Evolutionary conservation across 208 protist genomes (phyloP).

Genomic region (Borovskyia barvae): DNA sequence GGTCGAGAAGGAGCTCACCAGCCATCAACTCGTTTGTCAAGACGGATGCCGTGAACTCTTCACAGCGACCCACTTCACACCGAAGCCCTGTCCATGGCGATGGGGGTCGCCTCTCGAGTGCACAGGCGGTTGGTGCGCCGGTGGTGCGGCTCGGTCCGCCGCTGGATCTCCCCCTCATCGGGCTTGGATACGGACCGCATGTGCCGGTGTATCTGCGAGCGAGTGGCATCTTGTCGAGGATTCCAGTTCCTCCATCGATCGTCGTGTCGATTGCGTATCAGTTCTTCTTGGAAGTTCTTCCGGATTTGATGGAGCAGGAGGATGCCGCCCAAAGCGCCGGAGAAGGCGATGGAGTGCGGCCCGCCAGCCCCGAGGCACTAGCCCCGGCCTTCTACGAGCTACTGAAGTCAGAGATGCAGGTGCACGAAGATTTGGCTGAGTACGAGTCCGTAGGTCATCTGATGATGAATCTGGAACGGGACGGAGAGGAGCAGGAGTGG

Average conservation of each 20-base stretch:
- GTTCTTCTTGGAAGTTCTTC: slow-evolving; percentile 68
- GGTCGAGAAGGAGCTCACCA: too few relatives aligned
- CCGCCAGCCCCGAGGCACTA: background rate
- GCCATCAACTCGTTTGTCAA: background rate
- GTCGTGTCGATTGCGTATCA: slow-evolving; percentile 44
- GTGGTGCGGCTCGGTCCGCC: background rate
- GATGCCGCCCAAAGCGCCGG: background rate
- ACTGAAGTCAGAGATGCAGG: slow-evolving; percentile 19
- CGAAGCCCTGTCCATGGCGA: slow-evolving; percentile 6
- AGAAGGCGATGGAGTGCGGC: background rate
- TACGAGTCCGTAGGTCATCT: slow-evolving; percentile 55
- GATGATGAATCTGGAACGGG: slow-evolving; percentile 60
- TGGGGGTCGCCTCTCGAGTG: background rate
- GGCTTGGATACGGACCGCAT: slow-evolving; percentile 25
- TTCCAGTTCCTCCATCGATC: slow-evolving; percentile 28
- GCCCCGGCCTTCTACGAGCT: slow-evolving; percentile 12
- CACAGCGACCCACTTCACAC: slow-evolving; percentile 3
- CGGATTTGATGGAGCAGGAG: slow-evolving; percentile 40
- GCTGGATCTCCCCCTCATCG: slow-evolving; percentile 41
- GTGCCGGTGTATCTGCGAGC: slow-evolving; percentile 53
- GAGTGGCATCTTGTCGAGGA: slow-evolving; percentile 48
- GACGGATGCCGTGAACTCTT: background rate
- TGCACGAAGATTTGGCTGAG: slow-evolving; percentile 6
- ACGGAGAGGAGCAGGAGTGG: slow-evolving; percentile 28
- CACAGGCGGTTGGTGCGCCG: background rate